Evolutionary conservation across 257 asterid genomes (phyloP), one percentile per base, ranked within the genome.

Genomic region (Solanum stenotomum): DNA sequence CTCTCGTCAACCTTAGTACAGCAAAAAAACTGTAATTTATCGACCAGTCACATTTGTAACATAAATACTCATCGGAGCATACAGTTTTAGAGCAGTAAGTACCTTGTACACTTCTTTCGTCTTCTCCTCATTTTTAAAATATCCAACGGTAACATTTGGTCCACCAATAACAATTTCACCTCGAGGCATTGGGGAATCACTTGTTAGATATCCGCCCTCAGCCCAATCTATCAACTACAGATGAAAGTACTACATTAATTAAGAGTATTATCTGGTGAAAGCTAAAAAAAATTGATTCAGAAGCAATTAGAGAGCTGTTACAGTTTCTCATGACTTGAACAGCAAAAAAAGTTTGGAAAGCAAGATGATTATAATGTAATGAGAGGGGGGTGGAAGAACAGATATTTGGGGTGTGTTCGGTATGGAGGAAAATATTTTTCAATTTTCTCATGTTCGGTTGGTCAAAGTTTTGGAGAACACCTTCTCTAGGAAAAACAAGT

Each of bases 141-240:
- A 97, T 89, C 99, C 99, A 70, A 97, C 79, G 6, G 99, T 96
- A 52, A 97, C 98, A 88, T 95, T 97, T 49, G 99, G 98, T 38
- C 99, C 99, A 72, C 99, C 99, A 11, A 97, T 88, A 85, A 96
- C 94, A 85, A 97, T 96, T 88, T 97, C 99, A 87, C 99, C 99
- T 59, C 98, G 96, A 81, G 98, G 97, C 94, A 90, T 95, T 65
- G 98, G 98, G 56, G 95, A 90, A 91, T 97, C 98, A 33, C 86
- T 93, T n/a, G 90, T 94, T 86, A 93, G 88, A 91, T 96, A 97
- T 87, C 99, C 99, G 22, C 99, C 99, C 92, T 94, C 99, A 10
- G 95, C 93, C 99, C 99, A 97, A 92, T 97, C 98, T 68, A 96
- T 93, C 96, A 95, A 90, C 99, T 97, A 91, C 89, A 90, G 85